phyloP scores from a whole-genome alignment of 106 monocot species.

The Acorus gramineus region DNA sequence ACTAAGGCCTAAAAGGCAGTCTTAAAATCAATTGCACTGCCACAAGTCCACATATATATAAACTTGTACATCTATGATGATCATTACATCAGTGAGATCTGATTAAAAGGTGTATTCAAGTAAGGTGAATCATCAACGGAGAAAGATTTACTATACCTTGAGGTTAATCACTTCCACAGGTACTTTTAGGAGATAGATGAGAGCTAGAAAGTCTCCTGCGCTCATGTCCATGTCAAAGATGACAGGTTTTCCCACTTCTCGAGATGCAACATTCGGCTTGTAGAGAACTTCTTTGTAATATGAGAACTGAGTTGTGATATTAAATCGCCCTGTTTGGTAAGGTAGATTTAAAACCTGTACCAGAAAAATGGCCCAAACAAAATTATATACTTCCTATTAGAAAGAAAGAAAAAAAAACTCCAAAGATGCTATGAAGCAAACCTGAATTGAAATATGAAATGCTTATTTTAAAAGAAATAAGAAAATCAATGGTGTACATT shows the following conservation, averaged over 20 bases:
- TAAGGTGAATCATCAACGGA: too few relatives aligned
- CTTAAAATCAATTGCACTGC: background rate
- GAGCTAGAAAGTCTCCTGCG: conserved; percentile 74
- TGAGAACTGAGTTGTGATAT: conserved; percentile 53
- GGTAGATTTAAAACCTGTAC: conserved; percentile 59
- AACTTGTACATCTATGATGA: too few relatives aligned
- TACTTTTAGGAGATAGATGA: conserved; percentile 76
- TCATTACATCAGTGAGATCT: too few relatives aligned
- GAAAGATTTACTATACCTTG: conserved; percentile 28
- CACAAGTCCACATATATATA: too few relatives aligned
- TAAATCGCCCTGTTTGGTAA: conserved; percentile 57
- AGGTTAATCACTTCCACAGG: conserved; percentile 60
- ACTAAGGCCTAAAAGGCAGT: background rate
- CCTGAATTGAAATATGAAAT: too few relatives aligned
- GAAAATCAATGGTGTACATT: background rate
- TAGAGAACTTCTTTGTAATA: conserved; percentile 51
- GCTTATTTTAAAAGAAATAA: background rate
- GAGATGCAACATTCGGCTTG: conserved; percentile 35
- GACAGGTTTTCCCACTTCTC: conserved; percentile 47
- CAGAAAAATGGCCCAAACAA: background rate
- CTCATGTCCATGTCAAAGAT: conserved; percentile 97
- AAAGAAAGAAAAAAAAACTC: too few relatives aligned
- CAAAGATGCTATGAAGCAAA: too few relatives aligned
- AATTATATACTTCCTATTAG: background rate
- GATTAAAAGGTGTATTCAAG: too few relatives aligned